Base-by-base conservation (phyloP, 2,329 filamentous ascomycete genomes). In the Phialocephala subalpina region DNA sequence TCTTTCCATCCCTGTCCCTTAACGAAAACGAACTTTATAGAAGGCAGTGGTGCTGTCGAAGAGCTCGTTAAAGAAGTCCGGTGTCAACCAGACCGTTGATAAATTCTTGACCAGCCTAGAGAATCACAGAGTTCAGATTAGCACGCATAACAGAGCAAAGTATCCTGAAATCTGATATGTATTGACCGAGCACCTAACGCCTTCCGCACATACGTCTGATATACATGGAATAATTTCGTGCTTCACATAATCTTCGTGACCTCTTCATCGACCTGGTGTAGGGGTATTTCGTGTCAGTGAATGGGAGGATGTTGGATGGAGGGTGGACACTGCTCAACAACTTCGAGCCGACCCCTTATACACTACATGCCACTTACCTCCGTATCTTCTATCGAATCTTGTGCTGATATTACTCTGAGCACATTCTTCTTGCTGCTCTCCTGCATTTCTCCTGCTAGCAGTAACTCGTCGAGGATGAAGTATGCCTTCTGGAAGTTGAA, bases 401-500 rank as follows among this genome's bases (percentile, higher is more conserved):
- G 95, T 78, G 98, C 96, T 64, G 93, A 92, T 77, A 99, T 99
- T 77, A 95, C 97, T 69, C 96, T 86, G 70, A 99, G 82, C 47
- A 99, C 94, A 77, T 98, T 98, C 89, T 99, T 99, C 84, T 98
- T 99, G 80, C 95, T 98, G 81, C 94, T 98, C 82, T 99, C 96
- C 81, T 99, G 96, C 82, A 99, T 89, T 81, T 99, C 96, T 67
- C 96, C 96, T 6, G 96, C 96, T 73, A 99, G 85, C 71, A 99
- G 85, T 68, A 99, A 87, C 82, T 99, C 96, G 78, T 99, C 96
- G 56, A 99, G 88, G 73, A 99, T 99, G 81, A 98, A 99, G 81
- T 99, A 99, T 67, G 96, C 96, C 81, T 99, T 99, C 74, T 97
- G 97, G 80, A 99, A 99, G 79, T 97, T 98, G 87, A 99, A 99